Conservation (phyloP, 2,329 filamentous ascomycete species). For the Aureobasidium sp. region DNA sequence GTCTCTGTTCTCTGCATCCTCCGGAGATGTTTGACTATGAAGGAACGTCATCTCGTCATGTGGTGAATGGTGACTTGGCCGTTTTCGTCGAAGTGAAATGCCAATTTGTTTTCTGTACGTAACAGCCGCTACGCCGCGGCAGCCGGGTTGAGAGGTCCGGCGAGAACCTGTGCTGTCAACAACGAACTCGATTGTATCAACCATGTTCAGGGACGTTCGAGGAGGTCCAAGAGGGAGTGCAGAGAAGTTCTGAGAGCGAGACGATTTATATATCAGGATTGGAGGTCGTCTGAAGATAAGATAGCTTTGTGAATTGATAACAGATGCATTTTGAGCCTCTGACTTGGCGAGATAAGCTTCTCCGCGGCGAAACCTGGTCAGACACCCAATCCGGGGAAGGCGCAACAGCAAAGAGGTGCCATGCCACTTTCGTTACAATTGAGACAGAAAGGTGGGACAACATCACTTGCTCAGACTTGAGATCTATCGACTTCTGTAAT, state of each 20-base stretch:
- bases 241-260: not conserved
- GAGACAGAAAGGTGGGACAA: not conserved
- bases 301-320: constrained; percentile 2
- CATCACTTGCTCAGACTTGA: not conserved
- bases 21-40: not conserved
- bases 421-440: not conserved
- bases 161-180: not conserved
- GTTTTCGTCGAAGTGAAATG: constrained; percentile 6
- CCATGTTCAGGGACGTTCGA: not conserved
- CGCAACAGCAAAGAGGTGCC: not conserved
- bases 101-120: constrained; percentile 7
- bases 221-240: not conserved
- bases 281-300: constrained; percentile 14
- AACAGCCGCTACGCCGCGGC: constrained; percentile 7
- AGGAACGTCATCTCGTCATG: constrained; percentile 7
- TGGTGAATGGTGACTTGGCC: constrained; percentile 1
- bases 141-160: not conserved
- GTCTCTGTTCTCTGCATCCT: not conserved
- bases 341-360: constrained; percentile 4
- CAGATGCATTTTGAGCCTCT: constrained; percentile 5
- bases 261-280: constrained; percentile 2
- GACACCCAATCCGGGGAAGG: not conserved
- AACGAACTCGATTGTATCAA: not conserved
- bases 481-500: not conserved
- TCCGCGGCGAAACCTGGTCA: constrained; percentile 3